Evolutionary conservation across 257 asterid species (phyloP), one percentile per base, ranked within the genome.

Genomic region (Solanum piurae): DNA sequence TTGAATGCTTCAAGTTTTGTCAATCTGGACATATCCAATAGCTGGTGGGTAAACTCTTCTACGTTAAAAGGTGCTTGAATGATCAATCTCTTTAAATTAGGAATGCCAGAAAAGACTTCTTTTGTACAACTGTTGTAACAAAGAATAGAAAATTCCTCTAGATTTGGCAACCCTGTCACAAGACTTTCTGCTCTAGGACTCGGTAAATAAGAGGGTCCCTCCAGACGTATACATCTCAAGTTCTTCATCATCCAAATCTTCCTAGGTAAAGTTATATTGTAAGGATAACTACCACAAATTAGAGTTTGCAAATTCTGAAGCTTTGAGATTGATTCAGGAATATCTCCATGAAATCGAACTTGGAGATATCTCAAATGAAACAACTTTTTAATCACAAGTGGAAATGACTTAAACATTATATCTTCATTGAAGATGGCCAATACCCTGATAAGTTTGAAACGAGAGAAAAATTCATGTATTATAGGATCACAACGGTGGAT

Each of bases 291-390:
- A 11, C 29, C 18, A 69, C 9, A 34, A 38, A 76, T 25, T 42
- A 77, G 8, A 77, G 84, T 77, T 42, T 77, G 64, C 38, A 77
- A 77, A 14, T 42, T 77, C 38, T 25, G 64, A 77, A 42, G 84
- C 84, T 25, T 12, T 27, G 64, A 79, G 84, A 79, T 42, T 79
- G 84, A 42, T 25, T 3, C 8, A 3, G 62, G 84, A 76, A 76
- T 2, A 76, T 42, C 16, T 16, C 23, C 36, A 0, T 12, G 0
- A 40, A 12, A 38, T n/a, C 1, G 0, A 76, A 76, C 23, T 12
- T 12, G 12, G 6, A 76, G 60, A 40, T 76, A 79, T 79, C 84
- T 79, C 84, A 79, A 79, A 25, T 79, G 84, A 79, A 44, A 44
- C 6, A 77, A 76, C 36, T 77, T 42, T 77, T 58, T 76, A 38